Conservation (phyloP, 2,329 filamentous ascomycete species). For the Dryadomyces quercivorus region DNA sequence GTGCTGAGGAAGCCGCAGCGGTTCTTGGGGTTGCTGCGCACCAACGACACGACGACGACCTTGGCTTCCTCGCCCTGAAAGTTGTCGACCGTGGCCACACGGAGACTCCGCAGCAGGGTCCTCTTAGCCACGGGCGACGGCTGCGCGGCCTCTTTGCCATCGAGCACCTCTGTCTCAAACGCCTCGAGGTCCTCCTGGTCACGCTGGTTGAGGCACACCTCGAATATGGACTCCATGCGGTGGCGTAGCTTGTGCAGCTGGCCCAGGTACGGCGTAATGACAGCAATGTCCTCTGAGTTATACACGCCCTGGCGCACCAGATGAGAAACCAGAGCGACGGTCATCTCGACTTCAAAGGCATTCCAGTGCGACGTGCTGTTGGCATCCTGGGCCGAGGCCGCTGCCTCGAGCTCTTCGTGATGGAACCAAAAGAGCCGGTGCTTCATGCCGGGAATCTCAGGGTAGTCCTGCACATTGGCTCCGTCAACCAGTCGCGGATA, state of each 20-base stretch:
- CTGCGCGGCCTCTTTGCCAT: conserved; percentile 17
- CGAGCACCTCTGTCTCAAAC: conserved; percentile 20
- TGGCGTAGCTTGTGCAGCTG: conserved; percentile 40
- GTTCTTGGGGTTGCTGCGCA: conserved; percentile 50
- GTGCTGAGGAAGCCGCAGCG: conserved; percentile 55
- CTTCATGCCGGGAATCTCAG: conserved; percentile 40
- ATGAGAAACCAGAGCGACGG: conserved; percentile 48
- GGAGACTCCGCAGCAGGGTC: conserved; percentile 21
- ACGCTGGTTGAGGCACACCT: conserved; percentile 51
- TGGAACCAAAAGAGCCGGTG: conserved; percentile 48
- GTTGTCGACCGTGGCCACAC: conserved; percentile 34
- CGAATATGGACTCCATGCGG: conserved; percentile 20
- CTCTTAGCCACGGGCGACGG: conserved; percentile 19
- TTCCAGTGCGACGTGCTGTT: conserved; percentile 6
- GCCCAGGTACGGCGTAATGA: conserved; percentile 54
- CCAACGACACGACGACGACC: conserved; percentile 56
- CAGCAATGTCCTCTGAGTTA: conserved; percentile 47
- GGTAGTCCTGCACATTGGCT: conserved; percentile 22
- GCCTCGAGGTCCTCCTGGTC: conserved; percentile 40
- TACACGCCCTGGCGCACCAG: conserved; percentile 54
- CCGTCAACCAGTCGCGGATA: conserved; percentile 46
- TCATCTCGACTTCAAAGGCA: conserved; percentile 52
- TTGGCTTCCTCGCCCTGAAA: conserved; percentile 70
- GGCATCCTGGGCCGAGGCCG: conserved; percentile 13
- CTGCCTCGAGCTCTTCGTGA: conserved; percentile 36